A percentile compares a stretch with the other conserved stretches of the same genome.
phyloP scores from a whole-genome alignment of 2,329 filamentous ascomycete species.

The Fusarium sp. region DNA sequence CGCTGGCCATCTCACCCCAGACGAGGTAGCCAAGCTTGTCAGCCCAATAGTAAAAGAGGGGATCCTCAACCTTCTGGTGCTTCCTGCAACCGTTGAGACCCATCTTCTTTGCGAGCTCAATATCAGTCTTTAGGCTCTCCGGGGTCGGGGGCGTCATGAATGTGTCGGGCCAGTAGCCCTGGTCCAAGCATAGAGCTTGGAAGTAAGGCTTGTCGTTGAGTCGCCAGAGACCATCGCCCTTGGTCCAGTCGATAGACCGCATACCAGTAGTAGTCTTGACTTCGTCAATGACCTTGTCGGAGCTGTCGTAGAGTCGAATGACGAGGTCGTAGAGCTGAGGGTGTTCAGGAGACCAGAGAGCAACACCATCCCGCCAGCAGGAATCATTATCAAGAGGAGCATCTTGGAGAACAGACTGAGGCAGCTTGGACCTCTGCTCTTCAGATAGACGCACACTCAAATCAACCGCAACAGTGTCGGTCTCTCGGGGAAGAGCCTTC shows the following conservation, averaged over 20 bases:
- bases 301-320: conserved; percentile 62
- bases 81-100: conserved; percentile 74
- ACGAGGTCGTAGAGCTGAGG: conserved; percentile 67
- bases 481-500: conserved; percentile 60
- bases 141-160: conserved; percentile 68
- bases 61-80: conserved; percentile 74
- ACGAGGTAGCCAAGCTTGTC: conserved; percentile 71
- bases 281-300: conserved; percentile 61
- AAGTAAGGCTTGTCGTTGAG: conserved; percentile 70
- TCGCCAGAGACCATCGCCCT: conserved; percentile 68
- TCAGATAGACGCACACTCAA: conserved; percentile 61
- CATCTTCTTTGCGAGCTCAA: conserved; percentile 68
- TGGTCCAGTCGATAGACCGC: conserved; percentile 69
- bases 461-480: conserved; percentile 59
- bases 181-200: conserved; percentile 70
- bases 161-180: conserved; percentile 73
- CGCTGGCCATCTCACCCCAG: conserved; percentile 74
- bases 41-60: conserved; percentile 70
- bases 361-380: conserved; percentile 66
- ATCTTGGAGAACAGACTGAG: conserved; percentile 46
- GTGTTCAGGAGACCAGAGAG: conserved; percentile 71
- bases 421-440: conserved; percentile 54
- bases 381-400: conserved; percentile 52
- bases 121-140: conserved; percentile 61
- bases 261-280: conserved; percentile 71